These are phyloP conservation scores for Apiotrichum porosum DNA, from an alignment of 1,284 basidiomycete species.

Conservation along the genomic window DNA sequence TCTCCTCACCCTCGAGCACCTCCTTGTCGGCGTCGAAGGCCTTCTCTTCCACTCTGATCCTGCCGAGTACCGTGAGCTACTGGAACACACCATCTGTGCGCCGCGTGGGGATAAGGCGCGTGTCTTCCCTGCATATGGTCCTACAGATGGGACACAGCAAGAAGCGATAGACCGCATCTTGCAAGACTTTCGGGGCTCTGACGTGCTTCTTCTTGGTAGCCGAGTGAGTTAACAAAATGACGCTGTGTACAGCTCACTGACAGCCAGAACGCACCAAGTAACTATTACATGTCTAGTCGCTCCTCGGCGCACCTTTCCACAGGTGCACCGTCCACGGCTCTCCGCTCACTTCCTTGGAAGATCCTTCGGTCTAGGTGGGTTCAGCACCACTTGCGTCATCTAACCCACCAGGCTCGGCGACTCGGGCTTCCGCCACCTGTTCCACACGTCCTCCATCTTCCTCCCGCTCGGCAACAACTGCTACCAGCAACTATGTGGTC, in stretches of 20 bases:
- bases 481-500: slow-evolving; percentile 51
- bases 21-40: slow-evolving; percentile 8
- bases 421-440: slow-evolving; percentile 46
- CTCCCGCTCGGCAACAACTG: slow-evolving; percentile 49
- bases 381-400: neutral
- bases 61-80: slow-evolving; percentile 20
- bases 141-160: slow-evolving; percentile 12
- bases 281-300: too few species aligned
- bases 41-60: slow-evolving; percentile 21
- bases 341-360: slow-evolving; percentile 24
- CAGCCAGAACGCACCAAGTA: too few species aligned
- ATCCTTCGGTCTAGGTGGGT: slow-evolving; percentile 32
- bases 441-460: slow-evolving; percentile 49
- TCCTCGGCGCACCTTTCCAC: too few species aligned
- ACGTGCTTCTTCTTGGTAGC: too few species aligned
- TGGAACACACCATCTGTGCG: slow-evolving; percentile 23
- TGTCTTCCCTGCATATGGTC: neutral
- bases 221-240: too few species aligned
- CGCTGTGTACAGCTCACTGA: too few species aligned
- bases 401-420: slow-evolving; percentile 44
- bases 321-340: too few species aligned
- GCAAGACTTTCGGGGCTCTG: slow-evolving; percentile 19
- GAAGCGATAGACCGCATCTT: slow-evolving; percentile 34
- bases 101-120: neutral
- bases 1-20: slow-evolving; percentile 20